Conservation (phyloP, 1,284 basidiomycete species). For the Cryptococcus deneoformans region DNA sequence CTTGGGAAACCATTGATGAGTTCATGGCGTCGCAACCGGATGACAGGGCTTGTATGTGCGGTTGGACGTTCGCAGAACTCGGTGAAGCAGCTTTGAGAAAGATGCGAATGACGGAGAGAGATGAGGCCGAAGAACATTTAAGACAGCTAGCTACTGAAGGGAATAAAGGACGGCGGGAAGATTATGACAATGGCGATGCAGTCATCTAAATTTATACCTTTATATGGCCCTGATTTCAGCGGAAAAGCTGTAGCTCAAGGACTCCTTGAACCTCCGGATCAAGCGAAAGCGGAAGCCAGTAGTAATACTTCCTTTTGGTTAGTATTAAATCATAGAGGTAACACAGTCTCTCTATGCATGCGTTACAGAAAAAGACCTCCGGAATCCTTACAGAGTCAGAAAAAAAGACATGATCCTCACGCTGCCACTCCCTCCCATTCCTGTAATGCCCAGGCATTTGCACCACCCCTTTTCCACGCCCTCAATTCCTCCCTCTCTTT, state of each 20-base stretch:
- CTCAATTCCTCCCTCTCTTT: conserved; percentile 24
- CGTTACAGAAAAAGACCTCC: too few species aligned
- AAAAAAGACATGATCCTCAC: background rate
- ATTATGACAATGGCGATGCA: too few species aligned
- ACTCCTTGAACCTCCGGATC: too few species aligned
- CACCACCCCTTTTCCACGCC: conserved; percentile 31
- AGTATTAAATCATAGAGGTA: too few species aligned
- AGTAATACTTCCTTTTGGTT: too few species aligned
- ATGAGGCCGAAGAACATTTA: conserved; percentile 10
- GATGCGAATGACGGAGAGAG: conserved; percentile 16
- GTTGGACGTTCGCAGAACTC: conserved; percentile 32
- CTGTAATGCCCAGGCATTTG: conserved; percentile 42
- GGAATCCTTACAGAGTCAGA: too few species aligned
- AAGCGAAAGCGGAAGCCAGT: too few species aligned
- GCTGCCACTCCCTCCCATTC: conserved; percentile 45
- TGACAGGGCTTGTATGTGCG: conserved; percentile 27
- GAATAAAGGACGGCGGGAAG: too few species aligned
- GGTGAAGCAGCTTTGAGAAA: conserved; percentile 31
- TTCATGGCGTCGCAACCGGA: conserved; percentile 8
- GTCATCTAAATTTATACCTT: too few species aligned
- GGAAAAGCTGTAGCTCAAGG: too few species aligned
- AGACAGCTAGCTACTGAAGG: background rate
- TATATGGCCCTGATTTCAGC: too few species aligned
- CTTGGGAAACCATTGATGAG: background rate
- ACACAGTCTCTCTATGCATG: too few species aligned